Base-by-base conservation (phyloP, 2,329 filamentous ascomycete species). In the Pseudogymnoascus sp. region DNA sequence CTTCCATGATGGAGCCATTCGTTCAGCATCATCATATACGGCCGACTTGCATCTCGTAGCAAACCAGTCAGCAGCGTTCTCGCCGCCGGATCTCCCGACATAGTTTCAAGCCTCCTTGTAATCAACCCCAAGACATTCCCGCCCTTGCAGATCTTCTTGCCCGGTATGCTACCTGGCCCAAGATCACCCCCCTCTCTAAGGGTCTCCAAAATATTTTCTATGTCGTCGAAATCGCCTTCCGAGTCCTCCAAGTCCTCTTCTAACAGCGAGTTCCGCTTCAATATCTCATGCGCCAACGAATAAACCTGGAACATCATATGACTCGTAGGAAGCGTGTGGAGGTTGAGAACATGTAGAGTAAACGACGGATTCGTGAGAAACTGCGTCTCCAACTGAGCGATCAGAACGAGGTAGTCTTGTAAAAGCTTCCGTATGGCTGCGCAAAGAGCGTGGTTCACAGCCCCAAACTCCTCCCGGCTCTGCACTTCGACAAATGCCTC, bases 11-110 rank as follows among this genome's bases (percentile, higher is more conserved):
- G 94, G 14, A 99, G 78, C 94, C 94, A 99, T 73, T 97, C 93
- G 70, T 99, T 99, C 63, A 99, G 78, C 94, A 99, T 99, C 41
- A 83, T 82, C 92, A 97, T 97, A 72, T 99, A 99, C 0, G 94
- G 94, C 61, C 88, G 84, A 69, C 92, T 97, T 1, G 93, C 88
- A 73, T 97, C 93, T 61, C 90, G 83, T 41, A 99, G 75, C 28
- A 99, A 76, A 2, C 87, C 88, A 9, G 90, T 94, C 9, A 99
- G 80, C 18, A 99, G 76, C 22, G 86, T 83, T 64, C 90, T 84
- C 18, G 94, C 92, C 0, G 91, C 88, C 3, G 94, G 94, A 70
- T 99, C 94, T 50, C 94, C 94, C 1, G 93, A 94, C 84, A 97
- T 93, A 12, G 88, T 86, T 66, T 94, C 89, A 7, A 97, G 77